A percentile compares a stretch with the other conserved stretches of the same genome.
These are phyloP conservation scores for Astragalus membranaceus DNA, from an alignment of 306 rosid species.

Conservation along the genomic window DNA sequence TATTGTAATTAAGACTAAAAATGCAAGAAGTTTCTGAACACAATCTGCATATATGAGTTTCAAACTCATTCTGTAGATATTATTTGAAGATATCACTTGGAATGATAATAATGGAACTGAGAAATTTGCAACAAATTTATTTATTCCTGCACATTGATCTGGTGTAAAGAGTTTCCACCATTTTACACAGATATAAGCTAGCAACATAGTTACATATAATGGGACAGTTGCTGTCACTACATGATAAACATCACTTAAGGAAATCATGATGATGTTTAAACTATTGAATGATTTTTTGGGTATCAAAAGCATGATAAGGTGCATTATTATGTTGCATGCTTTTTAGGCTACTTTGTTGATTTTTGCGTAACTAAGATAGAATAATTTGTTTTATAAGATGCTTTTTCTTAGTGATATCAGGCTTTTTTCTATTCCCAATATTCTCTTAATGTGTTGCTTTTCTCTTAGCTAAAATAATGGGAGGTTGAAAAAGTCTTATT, in stretches of 20 bases:
- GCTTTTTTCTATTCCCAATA: slow-evolving; percentile 29
- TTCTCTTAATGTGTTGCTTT: slow-evolving; percentile 34
- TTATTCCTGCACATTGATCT: slow-evolving; percentile 89
- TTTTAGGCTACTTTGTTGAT: slow-evolving; percentile 43
- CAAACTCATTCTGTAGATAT: slow-evolving; percentile 71
- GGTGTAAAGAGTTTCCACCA: slow-evolving; percentile 94
- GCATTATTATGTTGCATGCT: slow-evolving; percentile 21
- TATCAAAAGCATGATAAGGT: slow-evolving; percentile 26
- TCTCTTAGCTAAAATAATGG: neutral
- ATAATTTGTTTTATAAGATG: slow-evolving; percentile 45
- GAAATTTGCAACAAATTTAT: slow-evolving; percentile 86
- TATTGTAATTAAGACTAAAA: slow-evolving; percentile 35
- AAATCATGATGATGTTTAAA: slow-evolving; percentile 46
- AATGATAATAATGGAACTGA: slow-evolving; percentile 88
- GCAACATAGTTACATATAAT: slow-evolving; percentile 69
- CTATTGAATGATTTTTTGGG: slow-evolving; percentile 7
- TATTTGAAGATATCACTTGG: slow-evolving; percentile 71
- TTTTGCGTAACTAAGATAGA: slow-evolving; percentile 35
- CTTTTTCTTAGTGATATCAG: slow-evolving; percentile 48
- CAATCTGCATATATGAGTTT: slow-evolving; percentile 60
- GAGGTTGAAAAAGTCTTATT: no score
- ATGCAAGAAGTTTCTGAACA: slow-evolving; percentile 63
- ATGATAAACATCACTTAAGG: slow-evolving; percentile 61
- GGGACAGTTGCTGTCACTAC: slow-evolving; percentile 85
- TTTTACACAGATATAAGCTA: slow-evolving; percentile 79